Conservation (phyloP, 2,329 filamentous ascomycete genomes). For the Exophiala mesophila region DNA sequence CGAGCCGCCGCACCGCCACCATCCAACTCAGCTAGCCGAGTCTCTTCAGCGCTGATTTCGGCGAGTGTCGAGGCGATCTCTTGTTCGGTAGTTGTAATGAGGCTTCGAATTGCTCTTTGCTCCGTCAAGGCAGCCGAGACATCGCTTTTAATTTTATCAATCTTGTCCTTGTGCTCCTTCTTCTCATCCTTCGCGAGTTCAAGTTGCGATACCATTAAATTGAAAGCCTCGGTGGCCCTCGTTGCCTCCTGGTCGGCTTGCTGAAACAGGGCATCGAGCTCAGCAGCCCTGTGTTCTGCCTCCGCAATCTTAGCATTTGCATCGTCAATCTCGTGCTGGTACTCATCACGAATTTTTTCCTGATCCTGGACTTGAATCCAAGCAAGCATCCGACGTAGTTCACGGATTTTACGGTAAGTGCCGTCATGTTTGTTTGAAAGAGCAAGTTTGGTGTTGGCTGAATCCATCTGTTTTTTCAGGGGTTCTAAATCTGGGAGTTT, state of each 20-base stretch:
- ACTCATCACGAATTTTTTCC: constrained; percentile 49
- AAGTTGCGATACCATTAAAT: constrained; percentile 41
- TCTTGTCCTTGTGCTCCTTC: constrained; percentile 46
- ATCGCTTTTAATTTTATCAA: constrained; percentile 50
- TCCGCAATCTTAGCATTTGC: constrained; percentile 47
- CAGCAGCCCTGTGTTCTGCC: constrained; percentile 39
- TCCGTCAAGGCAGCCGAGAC: constrained; percentile 55
- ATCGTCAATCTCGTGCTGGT: constrained; percentile 34
- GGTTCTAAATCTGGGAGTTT: constrained; percentile 59
- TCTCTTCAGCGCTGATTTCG: constrained; percentile 41
- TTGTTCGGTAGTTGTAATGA: constrained; percentile 8
- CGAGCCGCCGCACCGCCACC: constrained; percentile 65
- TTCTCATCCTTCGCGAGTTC: constrained; percentile 45
- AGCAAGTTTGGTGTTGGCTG: constrained; percentile 61
- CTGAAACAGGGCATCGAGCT: constrained; percentile 45
- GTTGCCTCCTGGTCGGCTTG: constrained; percentile 28
- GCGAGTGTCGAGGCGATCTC: constrained; percentile 50
- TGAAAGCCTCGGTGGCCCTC: constrained; percentile 39
- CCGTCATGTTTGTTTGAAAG: constrained; percentile 61
- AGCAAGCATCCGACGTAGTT: constrained; percentile 63
- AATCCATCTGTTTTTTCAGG: constrained; percentile 55
- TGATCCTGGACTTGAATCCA: constrained; percentile 82
- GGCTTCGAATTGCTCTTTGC: constrained; percentile 58
- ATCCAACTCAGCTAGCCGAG: constrained; percentile 61
- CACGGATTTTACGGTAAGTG: constrained; percentile 57